Base-by-base conservation (phyloP, 805 yeast genomes). In the Yamadazyma sp. region DNA sequence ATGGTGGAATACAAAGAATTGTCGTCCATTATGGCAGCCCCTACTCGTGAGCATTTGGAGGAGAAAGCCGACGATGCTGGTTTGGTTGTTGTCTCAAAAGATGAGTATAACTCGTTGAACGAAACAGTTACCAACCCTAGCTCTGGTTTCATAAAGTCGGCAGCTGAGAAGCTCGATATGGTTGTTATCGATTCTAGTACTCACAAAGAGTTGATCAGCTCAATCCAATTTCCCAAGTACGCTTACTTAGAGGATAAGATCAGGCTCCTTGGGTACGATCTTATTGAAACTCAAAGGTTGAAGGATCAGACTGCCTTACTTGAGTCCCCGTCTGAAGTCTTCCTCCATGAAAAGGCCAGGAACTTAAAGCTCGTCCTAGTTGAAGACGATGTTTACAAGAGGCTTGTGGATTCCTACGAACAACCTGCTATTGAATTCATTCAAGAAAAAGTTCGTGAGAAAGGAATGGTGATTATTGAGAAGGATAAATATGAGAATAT, bases 21-120 rank as follows among this genome's bases (percentile, higher is more conserved):
- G 16, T 46, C 47, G 1, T 40, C 47, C 11, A 28, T 46, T 6
- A 46, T 43, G 15, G 33, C 45, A 4, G 42, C 51, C 8, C 76
- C 78, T 4, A 50, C 62, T 9, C 45, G 52, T 11, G 66, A 57
- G 4, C 49, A 53, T 20, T 41, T 59, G 15, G 45, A 44, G 24
- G 46, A 44, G 9, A 56, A 52, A 25, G 54, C 56, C 4, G 35
- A 25, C 3, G 26, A 25, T 6, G 38, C 44, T 18, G 46, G 50
- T 28, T 38, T 42, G 16, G 43, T 42, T 6, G 34, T 50, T 6
- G 26, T 54, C n/a, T 24, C 50, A 0, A 22, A 16, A 8, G 47
- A 32, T 8, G 55, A 53, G 8, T 44, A 42, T 17, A 35, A 41
- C 4, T 23, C 23, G 13, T 21, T 39, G 23, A 25, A 32, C 4